phyloP scores from a whole-genome alignment of 148 eudicot genomes.

The Vaccinium corymbosum region DNA sequence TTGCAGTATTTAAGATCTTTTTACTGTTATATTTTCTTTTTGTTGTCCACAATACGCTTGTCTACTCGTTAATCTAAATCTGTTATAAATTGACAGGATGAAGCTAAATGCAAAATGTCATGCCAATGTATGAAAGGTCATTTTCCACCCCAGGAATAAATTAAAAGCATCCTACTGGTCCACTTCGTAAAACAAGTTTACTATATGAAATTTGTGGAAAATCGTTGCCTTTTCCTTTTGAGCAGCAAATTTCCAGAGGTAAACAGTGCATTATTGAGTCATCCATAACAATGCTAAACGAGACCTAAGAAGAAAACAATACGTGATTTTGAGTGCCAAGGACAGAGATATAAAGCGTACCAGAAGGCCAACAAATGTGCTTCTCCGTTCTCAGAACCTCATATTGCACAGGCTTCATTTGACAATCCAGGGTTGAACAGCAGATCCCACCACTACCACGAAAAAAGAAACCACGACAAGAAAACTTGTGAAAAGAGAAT shows the following conservation, averaged over 20 bases:
- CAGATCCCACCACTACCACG: constrained; percentile 16
- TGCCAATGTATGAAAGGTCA: neutral
- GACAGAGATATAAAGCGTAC: neutral
- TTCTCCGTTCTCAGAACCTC: neutral
- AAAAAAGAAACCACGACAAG: neutral
- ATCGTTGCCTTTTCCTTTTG: constrained; percentile 1
- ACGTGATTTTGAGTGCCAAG: neutral
- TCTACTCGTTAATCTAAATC: neutral
- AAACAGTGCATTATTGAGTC: constrained; percentile 14
- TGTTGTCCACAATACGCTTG: neutral
- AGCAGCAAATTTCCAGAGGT: neutral
- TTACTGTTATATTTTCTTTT: neutral
- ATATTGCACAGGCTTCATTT: constrained; percentile 52
- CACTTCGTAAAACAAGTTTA: constrained; percentile 3
- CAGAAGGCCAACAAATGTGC: neutral
- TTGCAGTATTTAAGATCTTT: neutral
- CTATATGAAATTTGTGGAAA: neutral
- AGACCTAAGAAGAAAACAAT: constrained; percentile 36
- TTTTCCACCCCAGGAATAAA: constrained; percentile 6
- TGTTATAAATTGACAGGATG: neutral
- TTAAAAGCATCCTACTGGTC: constrained; percentile 14
- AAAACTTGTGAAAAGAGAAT: neutral
- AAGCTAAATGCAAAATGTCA: neutral
- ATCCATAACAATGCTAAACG: constrained; percentile 74
- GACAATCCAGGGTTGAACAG: constrained; percentile 68